Evolutionary conservation across 805 yeast genomes (phyloP), one percentile per base, ranked within the genome.

Genomic region (Blastobotrys mokoenaii): DNA sequence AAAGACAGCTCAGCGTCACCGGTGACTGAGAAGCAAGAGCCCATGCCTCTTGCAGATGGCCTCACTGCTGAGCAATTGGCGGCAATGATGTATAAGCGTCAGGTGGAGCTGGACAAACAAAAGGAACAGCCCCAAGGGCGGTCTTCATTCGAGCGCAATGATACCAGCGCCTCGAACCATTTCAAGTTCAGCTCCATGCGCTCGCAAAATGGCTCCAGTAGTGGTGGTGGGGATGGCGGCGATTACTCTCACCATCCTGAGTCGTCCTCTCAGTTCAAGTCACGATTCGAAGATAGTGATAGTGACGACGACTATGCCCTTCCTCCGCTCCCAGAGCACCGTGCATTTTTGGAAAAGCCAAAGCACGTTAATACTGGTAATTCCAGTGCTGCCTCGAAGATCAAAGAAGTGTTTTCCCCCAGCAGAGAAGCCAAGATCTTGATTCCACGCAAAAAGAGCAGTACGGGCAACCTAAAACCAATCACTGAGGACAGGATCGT

Each of bases 251-350:
- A 22, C 7, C 27, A 4, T 5, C 7, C 8, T 8, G 27, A 22
- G 12, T 18, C 39, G 3, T 27, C n/a, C 3, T 36, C 39, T 4
- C 14, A 20, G 41, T 61, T 61, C 56, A 40, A 45, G 29, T 59
- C 63, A n/a, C 55, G 66, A 8, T 50, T 62, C 37, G 61, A 59
- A 17, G 66, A 62, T 42, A 52, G 60, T 3, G 66, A 62, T 44
- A 52, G 61, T 9, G 66, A 62, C 6, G 62, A 59, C 32, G 65
- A 61, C 10, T 41, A 16, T 31, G 16, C 43, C 31, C n/a, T 40
- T 25, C 35, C 43, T 10, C 43, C 31, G 16, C 18, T 38, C 31
- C 43, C 45, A 29, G 39, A 46, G 35, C 40, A 27, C 15, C 43
- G 9, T 15, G 42, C 41, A 33, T 41, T 20, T 38, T 35, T 15